phyloP scores from a whole-genome alignment of 495 filamentous ascomycete genomes.

The Trichoderma gamsii region DNA sequence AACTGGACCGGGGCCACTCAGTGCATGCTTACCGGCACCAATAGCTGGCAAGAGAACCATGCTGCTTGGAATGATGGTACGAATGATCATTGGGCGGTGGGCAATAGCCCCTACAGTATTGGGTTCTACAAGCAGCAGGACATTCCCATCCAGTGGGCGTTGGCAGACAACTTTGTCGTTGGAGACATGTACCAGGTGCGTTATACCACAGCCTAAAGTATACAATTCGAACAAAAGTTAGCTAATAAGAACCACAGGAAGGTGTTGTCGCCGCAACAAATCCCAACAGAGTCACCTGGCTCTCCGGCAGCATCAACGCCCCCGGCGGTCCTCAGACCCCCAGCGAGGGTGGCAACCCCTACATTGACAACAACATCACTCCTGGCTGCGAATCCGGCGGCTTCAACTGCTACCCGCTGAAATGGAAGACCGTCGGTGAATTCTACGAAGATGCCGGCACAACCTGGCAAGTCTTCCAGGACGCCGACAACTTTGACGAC shows the following conservation, averaged over 20 bases:
- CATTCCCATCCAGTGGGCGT: slow-evolving; percentile 48
- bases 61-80: slow-evolving; percentile 42
- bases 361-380: slow-evolving; percentile 52
- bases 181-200: slow-evolving; percentile 52
- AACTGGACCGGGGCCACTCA: slow-evolving; percentile 45
- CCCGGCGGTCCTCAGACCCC: slow-evolving; percentile 43
- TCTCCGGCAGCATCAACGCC: slow-evolving; percentile 48
- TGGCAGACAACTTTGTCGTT: slow-evolving; percentile 49
- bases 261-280: slow-evolving; percentile 48
- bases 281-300: slow-evolving; percentile 51
- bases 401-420: slow-evolving; percentile 49
- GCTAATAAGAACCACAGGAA: slow-evolving; percentile 29
- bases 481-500: slow-evolving; percentile 51
- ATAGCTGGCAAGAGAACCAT: slow-evolving; percentile 48
- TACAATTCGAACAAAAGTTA: not conserved
- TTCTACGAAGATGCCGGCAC: slow-evolving; percentile 48
- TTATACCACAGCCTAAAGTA: not conserved
- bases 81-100: slow-evolving; percentile 48
- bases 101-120: slow-evolving; percentile 51
- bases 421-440: slow-evolving; percentile 50
- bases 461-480: slow-evolving; percentile 50
- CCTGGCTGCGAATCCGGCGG: slow-evolving; percentile 42
- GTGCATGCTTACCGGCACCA: slow-evolving; percentile 48
- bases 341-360: slow-evolving; percentile 40
- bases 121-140: slow-evolving; percentile 44